These are phyloP conservation scores for Metschnikowia picachoensis DNA, from an alignment of 805 yeast genomes.

Conservation along the genomic window DNA sequence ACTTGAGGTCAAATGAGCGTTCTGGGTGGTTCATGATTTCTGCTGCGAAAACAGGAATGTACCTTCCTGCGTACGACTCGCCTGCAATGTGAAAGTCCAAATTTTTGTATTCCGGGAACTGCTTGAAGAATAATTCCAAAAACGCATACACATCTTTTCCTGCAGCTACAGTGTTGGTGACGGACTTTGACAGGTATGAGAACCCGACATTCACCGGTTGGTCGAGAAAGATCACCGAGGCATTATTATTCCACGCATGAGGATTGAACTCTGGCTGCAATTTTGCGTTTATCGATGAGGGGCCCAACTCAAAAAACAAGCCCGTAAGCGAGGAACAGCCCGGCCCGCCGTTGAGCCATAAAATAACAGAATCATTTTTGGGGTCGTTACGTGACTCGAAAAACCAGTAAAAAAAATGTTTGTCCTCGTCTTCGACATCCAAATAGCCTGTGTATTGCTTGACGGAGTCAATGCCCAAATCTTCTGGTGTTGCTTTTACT, in stretches of 20 bases:
- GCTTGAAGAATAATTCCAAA: slow-evolving; percentile 75
- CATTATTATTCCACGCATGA: slow-evolving; percentile 86
- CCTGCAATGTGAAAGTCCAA: slow-evolving; percentile 80
- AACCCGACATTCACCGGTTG: slow-evolving; percentile 94
- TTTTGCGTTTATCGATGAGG: slow-evolving; percentile 65
- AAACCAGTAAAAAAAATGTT: slow-evolving; percentile 90
- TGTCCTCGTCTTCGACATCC: slow-evolving; percentile 77
- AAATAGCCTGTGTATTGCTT: slow-evolving; percentile 84
- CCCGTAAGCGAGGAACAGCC: slow-evolving; percentile 94
- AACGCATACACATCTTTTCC: slow-evolving; percentile 85
- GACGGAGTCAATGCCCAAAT: slow-evolving; percentile 75
- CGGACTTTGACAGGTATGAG: slow-evolving; percentile 67
- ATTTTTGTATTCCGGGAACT: slow-evolving; percentile 66
- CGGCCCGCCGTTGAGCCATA: slow-evolving; percentile 97
- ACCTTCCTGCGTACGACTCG: slow-evolving; percentile 92
- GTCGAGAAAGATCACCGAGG: slow-evolving; percentile 85
- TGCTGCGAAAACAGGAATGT: slow-evolving; percentile 83
- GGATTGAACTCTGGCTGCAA: slow-evolving; percentile 73
- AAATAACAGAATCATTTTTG: slow-evolving; percentile 73
- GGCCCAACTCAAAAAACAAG: slow-evolving; percentile 87
- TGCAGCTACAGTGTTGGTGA: slow-evolving; percentile 73
- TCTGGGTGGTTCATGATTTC: slow-evolving; percentile 55
- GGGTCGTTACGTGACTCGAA: slow-evolving; percentile 79
- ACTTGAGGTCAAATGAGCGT: slow-evolving; percentile 25
- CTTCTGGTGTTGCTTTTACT: slow-evolving; percentile 19